A percentile compares a stretch with the other conserved stretches of the same genome.
These are phyloP conservation scores for Aspergillus novofumigatus DNA, from an alignment of 2,329 filamentous ascomycete species.

Conservation along the genomic window DNA sequence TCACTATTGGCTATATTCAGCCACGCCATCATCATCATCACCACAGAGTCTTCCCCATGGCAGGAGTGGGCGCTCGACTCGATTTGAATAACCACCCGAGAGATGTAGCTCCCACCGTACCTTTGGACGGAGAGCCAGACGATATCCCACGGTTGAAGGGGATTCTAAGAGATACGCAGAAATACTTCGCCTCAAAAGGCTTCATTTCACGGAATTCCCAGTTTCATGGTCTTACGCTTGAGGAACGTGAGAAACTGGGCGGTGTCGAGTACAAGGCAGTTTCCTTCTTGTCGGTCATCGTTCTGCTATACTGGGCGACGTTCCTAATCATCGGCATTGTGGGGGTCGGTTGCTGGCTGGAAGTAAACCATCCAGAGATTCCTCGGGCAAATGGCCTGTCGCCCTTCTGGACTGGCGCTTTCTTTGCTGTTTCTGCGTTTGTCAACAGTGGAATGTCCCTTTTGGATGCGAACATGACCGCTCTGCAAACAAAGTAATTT, in stretches of 20 bases:
- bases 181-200: conserved; percentile 28
- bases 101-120: conserved; percentile 20
- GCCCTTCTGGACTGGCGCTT: conserved; percentile 46
- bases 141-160: conserved; percentile 19
- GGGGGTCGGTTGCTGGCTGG: conserved; percentile 46
- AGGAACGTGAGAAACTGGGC: conserved; percentile 40
- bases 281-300: conserved; percentile 31
- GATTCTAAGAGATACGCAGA: conserved; percentile 25
- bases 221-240: conserved; percentile 45
- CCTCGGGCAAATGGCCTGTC: conserved; percentile 45
- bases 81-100: conserved; percentile 33
- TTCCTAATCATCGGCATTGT: conserved; percentile 46
- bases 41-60: conserved; percentile 31
- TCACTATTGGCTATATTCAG: conserved; percentile 20
- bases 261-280: conserved; percentile 43
- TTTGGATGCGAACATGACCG: conserved; percentile 51
- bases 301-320: conserved; percentile 44
- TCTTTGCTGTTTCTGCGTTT: conserved; percentile 53
- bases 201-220: conserved; percentile 46
- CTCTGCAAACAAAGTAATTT: conserved; percentile 36
- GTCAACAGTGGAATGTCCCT: conserved; percentile 54
- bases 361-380: conserved; percentile 37
- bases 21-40: conserved; percentile 18
- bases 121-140: conserved; percentile 14
- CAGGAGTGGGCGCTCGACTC: conserved; percentile 31